These are phyloP conservation scores for Ascochyta rabiei DNA, from an alignment of 2,329 filamentous ascomycete species.

Conservation along the genomic window DNA sequence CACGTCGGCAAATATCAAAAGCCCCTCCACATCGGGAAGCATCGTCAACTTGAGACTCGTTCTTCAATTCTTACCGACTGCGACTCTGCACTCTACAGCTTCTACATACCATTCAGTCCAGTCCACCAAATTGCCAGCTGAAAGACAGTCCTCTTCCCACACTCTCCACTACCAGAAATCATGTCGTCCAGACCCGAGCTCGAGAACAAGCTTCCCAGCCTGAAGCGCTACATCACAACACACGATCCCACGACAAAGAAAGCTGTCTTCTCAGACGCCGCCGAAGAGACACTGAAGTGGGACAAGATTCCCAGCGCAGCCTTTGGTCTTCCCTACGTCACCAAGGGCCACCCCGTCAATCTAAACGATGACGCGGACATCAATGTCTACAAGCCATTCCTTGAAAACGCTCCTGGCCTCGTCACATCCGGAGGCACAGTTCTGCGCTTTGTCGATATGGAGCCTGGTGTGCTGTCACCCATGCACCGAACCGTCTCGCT, in stretches of 20 bases:
- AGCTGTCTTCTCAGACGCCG: constrained; percentile 39
- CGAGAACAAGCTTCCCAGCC: constrained; percentile 31
- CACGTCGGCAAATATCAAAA: background rate
- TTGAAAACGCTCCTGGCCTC: constrained; percentile 56
- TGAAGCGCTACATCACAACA: constrained; percentile 47
- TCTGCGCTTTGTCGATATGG: constrained; percentile 47
- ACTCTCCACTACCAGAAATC: background rate
- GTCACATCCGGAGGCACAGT: constrained; percentile 55
- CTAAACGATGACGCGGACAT: constrained; percentile 56
- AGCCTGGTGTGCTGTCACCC: constrained; percentile 35
- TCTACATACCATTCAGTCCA: background rate
- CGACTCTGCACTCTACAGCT: background rate
- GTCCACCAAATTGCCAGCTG: background rate
- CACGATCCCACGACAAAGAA: constrained; percentile 42
- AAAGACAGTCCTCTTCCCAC: background rate
- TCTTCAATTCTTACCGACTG: background rate
- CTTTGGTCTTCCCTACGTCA: constrained; percentile 58
- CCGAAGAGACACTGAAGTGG: constrained; percentile 32
- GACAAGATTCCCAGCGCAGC: constrained; percentile 31
- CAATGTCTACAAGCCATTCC: constrained; percentile 51
- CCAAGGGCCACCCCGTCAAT: constrained; percentile 54
- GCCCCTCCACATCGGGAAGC: constrained; percentile 11
- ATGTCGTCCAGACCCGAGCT: constrained; percentile 22
- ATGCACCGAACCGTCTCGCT: constrained; percentile 50
- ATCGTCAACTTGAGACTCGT: background rate